A percentile compares a stretch with the other conserved stretches of the same genome.
These are phyloP conservation scores for Fraxinus greggii DNA, from an alignment of 305 asterid species.

Conservation along the genomic window DNA sequence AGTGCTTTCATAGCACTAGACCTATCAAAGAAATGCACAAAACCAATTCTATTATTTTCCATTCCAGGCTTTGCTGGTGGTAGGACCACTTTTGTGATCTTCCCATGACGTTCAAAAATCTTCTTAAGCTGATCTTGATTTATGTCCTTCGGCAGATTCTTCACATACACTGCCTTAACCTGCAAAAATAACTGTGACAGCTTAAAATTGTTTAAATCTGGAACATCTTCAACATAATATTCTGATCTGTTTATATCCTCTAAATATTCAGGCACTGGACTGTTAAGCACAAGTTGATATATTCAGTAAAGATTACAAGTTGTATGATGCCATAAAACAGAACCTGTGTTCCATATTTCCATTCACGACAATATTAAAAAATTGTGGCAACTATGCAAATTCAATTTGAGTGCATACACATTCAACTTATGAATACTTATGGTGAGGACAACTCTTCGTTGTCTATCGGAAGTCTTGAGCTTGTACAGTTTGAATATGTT, in stretches of 20 bases:
- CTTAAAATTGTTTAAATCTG: background rate
- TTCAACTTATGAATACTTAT: background rate
- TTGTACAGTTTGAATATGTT: background rate
- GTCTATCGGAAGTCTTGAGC: background rate
- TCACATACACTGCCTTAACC: constrained; percentile 61
- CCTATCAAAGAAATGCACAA: constrained; percentile 53
- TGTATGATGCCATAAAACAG: background rate
- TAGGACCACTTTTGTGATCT: constrained; percentile 46
- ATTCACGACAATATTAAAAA: background rate
- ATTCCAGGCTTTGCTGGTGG: constrained; percentile 60
- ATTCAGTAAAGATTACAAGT: background rate
- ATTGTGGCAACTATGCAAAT: background rate
- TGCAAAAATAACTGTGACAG: background rate
- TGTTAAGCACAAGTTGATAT: background rate
- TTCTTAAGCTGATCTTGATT: constrained; percentile 47
- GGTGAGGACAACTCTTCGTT: background rate
- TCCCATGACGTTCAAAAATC: constrained; percentile 51
- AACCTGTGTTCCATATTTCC: background rate
- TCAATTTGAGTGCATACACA: background rate
- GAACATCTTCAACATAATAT: background rate
- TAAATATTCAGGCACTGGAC: background rate
- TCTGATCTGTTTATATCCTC: background rate
- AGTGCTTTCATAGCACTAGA: constrained; percentile 53
- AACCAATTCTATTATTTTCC: constrained; percentile 52
- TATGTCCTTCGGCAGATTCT: constrained; percentile 46